These are phyloP conservation scores for Emericellopsis cladophorae DNA, from an alignment of 2,329 filamentous ascomycete genomes.

Conservation along the genomic window DNA sequence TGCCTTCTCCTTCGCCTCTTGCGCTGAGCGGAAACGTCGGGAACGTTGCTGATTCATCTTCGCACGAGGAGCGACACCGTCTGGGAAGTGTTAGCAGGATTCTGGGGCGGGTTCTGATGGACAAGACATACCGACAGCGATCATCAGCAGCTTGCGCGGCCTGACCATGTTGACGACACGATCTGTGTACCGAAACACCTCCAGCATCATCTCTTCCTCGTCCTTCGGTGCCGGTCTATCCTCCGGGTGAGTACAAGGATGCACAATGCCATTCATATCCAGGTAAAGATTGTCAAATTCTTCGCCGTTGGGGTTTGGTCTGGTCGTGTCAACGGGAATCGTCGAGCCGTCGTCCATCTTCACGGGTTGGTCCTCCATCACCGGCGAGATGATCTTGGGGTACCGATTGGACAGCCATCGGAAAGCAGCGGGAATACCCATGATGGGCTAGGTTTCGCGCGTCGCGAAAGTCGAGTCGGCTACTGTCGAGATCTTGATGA, in stretches of 20 bases:
- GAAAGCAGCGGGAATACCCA: conserved; percentile 93
- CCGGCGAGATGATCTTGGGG: conserved; percentile 88
- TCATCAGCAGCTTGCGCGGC: conserved; percentile 90
- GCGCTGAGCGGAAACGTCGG: conserved; percentile 83
- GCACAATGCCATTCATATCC: conserved; percentile 99
- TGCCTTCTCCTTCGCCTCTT: conserved; percentile 90
- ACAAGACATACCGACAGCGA: conserved; percentile 66
- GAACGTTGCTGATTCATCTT: conserved; percentile 99
- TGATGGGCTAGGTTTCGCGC: conserved; percentile 24
- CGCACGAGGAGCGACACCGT: conserved; percentile 91
- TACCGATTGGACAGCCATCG: conserved; percentile 96
- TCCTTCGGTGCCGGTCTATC: conserved; percentile 82
- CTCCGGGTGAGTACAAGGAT: conserved; percentile 96
- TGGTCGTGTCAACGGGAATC: conserved; percentile 74
- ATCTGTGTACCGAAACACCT: conserved; percentile 97
- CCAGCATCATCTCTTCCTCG: conserved; percentile 99
- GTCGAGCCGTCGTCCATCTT: conserved; percentile 68
- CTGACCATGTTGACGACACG: conserved; percentile 98
- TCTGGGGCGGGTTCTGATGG: background rate
- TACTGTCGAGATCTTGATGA: too few species aligned
- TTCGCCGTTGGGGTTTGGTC: conserved; percentile 89
- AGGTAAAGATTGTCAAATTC: conserved; percentile 97
- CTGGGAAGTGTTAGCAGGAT: conserved; percentile 30
- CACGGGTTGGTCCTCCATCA: conserved; percentile 73
- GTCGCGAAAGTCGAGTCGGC: background rate